Conservation (phyloP, 257 asterid genomes). For the Gentiana dahurica region DNA sequence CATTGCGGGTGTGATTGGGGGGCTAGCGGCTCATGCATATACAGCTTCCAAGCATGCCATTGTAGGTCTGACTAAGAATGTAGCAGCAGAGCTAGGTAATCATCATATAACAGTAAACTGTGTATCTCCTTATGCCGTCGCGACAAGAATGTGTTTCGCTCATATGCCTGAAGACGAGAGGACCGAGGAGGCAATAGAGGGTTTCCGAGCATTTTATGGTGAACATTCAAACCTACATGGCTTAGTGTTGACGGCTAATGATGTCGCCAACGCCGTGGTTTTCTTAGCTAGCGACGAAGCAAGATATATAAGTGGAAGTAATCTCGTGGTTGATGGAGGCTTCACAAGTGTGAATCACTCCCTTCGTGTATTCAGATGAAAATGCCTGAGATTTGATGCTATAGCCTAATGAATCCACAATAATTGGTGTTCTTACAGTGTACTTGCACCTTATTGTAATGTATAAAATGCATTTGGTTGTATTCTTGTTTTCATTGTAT, state of each 20-base stretch:
- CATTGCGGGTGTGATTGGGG: conserved; percentile 41
- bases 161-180: conserved; percentile 70
- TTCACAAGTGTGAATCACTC: conserved; percentile 20
- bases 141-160: conserved; percentile 54
- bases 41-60: conserved; percentile 86
- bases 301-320: conserved; percentile 68
- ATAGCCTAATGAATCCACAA: too few species aligned
- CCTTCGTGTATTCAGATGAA: conserved; percentile 45
- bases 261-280: conserved; percentile 71
- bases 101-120: conserved; percentile 81
- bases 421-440: too few species aligned
- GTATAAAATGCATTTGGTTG: too few species aligned
- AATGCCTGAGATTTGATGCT: too few species aligned
- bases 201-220: conserved; percentile 43
- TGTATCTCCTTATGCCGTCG: conserved; percentile 75
- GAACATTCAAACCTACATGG: conserved; percentile 74
- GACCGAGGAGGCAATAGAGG: conserved; percentile 53
- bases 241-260: conserved; percentile 45
- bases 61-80: conserved; percentile 67
- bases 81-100: conserved; percentile 85
- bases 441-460: too few species aligned
- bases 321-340: conserved; percentile 90
- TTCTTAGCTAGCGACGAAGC: conserved; percentile 91
- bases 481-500: too few species aligned
- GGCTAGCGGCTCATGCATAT: conserved; percentile 63